Evolutionary conservation across 257 asterid species (phyloP).

Genomic region (Knoxia roxburghii): DNA sequence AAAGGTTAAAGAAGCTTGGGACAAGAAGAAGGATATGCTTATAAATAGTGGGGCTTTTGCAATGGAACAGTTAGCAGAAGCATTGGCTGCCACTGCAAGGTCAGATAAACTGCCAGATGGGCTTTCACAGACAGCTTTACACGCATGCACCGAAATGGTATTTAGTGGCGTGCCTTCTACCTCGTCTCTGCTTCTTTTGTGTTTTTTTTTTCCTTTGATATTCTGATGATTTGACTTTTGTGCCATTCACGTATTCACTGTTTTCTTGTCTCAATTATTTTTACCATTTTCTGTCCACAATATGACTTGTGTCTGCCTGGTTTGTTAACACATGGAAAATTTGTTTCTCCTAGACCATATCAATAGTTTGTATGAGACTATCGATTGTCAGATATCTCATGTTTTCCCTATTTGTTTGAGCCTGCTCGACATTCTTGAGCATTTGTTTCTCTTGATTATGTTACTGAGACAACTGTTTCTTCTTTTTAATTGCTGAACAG

Average conservation of each 20-base stretch:
- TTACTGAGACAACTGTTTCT: slow-evolving; percentile 4
- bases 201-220: too few relatives aligned
- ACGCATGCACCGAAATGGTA: slow-evolving; percentile 78
- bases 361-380: neutral
- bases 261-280: neutral
- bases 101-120: slow-evolving; percentile 62
- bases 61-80: slow-evolving; percentile 85
- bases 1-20: slow-evolving; percentile 97
- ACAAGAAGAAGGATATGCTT: slow-evolving; percentile 54
- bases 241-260: neutral
- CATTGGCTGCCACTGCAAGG: slow-evolving; percentile 55
- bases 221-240: neutral
- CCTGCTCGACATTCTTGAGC: neutral
- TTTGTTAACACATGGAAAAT: neutral
- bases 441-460: neutral
- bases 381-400: neutral
- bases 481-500: slow-evolving; percentile 25
- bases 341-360: neutral
- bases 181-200: neutral
- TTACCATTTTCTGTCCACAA: too few relatives aligned
- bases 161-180: neutral
- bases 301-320: neutral
- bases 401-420: neutral
- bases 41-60: slow-evolving; percentile 70
- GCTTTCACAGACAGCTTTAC: slow-evolving; percentile 53